Evolutionary conservation across 1,284 basidiomycete genomes (phyloP), one percentile per base, ranked within the genome.

Genomic region (Moniliophthora roreri): DNA sequence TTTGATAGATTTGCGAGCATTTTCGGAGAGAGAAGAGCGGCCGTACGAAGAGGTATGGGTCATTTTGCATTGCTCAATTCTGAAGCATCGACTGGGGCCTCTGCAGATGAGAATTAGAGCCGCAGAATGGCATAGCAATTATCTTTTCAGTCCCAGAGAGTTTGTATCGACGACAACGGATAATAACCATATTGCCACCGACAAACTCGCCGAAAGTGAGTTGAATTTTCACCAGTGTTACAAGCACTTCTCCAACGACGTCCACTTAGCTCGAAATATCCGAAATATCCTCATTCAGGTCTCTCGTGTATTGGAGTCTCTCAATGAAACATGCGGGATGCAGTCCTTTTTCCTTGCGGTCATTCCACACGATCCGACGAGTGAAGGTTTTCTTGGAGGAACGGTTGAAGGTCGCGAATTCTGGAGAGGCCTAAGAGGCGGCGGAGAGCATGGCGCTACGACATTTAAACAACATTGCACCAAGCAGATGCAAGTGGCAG

Each of bases 301-400:
- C 2, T 85, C 82, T 21, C 69, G 68, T 34, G 69, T 73, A 20
- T 67, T 86, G 10, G 82, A 85, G 60, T 73, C 77, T 7, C 67
- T 86, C 2, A 68, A 72, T 26, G 66, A 66, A 5, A 66, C 76
- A 10, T 70, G 77, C 11, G 80, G 80, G 1, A 65, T 81, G 8
- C 81, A 87, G 45, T 82, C 84, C 0, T 82, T 86, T 60, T 59
- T 86, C 46, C 73, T 87, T 3, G 80, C 81, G 1, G 76, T 86
- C 36, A 76, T 85, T 59, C 80, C 82, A 1, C 59, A 61, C 21
- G 71, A 79, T 57, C 59, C 69, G 11, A 54, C 65, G 1, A 78
- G 82, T 61, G 66, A 69, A 38, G 81, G 81, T 0, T 87, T 86
- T 65, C 70, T 87, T 4, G 85, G 85, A 7, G 85, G 85, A 2